Evolutionary conservation across 2,329 filamentous ascomycete species (phyloP).

Genomic region (Botrytis deweyae): DNA sequence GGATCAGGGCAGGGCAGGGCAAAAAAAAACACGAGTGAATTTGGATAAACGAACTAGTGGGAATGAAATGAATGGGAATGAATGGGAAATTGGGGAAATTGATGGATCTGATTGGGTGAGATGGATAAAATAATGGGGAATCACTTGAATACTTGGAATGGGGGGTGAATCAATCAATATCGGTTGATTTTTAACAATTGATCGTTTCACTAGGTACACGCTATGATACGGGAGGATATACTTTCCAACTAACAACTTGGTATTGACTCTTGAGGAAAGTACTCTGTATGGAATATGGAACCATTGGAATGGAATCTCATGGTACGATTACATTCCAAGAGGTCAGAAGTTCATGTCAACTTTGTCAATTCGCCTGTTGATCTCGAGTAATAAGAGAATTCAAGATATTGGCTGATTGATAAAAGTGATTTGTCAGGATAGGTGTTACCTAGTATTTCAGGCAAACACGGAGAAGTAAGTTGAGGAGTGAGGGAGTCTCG

Average conservation of each 20-base stretch:
- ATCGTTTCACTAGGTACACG: neutral
- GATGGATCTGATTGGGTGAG: neutral
- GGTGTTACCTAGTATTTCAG: neutral
- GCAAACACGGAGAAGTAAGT: neutral
- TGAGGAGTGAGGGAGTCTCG: neutral
- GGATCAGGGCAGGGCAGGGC: neutral
- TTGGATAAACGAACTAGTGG: constrained; percentile 3
- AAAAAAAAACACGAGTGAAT: neutral
- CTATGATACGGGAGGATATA: neutral
- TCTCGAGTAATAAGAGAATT: neutral
- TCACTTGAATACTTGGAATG: neutral
- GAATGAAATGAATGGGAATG: neutral
- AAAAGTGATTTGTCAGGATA: neutral
- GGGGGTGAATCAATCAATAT: neutral
- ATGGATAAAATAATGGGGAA: neutral
- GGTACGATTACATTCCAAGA: neutral
- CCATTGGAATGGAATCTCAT: neutral
- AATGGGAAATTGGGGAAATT: neutral
- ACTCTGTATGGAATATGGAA: neutral
- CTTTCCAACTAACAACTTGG: neutral
- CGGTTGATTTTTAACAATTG: neutral
- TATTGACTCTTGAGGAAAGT: too few species aligned
- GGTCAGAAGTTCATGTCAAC: neutral
- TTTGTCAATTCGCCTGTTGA: neutral
- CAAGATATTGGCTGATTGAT: neutral